Evolutionary conservation across 1,284 basidiomycete species (phyloP).

Genomic region (Termitomyces sp.): DNA sequence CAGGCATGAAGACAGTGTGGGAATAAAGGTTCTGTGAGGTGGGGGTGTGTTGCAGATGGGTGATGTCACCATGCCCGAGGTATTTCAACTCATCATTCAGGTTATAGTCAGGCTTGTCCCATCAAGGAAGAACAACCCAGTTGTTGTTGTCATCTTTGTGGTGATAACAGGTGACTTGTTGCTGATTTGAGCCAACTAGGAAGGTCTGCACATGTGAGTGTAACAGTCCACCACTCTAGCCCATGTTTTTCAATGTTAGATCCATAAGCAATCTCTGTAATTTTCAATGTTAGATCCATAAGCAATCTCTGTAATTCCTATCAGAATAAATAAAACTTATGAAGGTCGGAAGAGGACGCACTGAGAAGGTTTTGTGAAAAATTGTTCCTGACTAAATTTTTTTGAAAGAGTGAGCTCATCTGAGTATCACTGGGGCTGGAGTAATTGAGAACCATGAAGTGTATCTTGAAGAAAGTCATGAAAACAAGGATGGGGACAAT

Average conservation of each 20-base stretch:
- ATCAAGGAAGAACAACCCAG: conserved; percentile 78
- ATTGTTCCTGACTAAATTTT: conserved; percentile 93
- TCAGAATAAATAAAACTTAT: conserved; percentile 1
- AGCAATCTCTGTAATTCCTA: conserved; percentile 64
- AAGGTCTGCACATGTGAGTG: conserved; percentile 97
- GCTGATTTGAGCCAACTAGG: conserved; percentile 89
- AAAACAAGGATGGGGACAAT: conserved; percentile 88
- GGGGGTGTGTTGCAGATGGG: conserved; percentile 78
- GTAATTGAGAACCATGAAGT: conserved; percentile 91
- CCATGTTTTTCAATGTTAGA: conserved; percentile 98
- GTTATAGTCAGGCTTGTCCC: conserved; percentile 70
- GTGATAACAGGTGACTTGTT: conserved; percentile 99
- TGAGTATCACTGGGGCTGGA: conserved; percentile 96
- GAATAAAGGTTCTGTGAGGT: conserved; percentile 94
- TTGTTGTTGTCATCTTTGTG: conserved; percentile 99
- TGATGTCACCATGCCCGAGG: conserved; percentile 72
- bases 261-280: conserved; percentile 81
- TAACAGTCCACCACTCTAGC: conserved; percentile 93
- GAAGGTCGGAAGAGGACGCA: conserved; percentile 28
- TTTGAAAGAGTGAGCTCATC: conserved; percentile 98
- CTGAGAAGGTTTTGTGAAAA: conserved; percentile 85
- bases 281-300: conserved; percentile 80
- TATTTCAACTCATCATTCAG: conserved; percentile 63
- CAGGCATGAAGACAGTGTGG: conserved; percentile 81
- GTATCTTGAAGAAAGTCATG: conserved; percentile 92